These are phyloP conservation scores for Echria macrotheca DNA, from an alignment of 495 filamentous ascomycete species.

Conservation along the genomic window DNA sequence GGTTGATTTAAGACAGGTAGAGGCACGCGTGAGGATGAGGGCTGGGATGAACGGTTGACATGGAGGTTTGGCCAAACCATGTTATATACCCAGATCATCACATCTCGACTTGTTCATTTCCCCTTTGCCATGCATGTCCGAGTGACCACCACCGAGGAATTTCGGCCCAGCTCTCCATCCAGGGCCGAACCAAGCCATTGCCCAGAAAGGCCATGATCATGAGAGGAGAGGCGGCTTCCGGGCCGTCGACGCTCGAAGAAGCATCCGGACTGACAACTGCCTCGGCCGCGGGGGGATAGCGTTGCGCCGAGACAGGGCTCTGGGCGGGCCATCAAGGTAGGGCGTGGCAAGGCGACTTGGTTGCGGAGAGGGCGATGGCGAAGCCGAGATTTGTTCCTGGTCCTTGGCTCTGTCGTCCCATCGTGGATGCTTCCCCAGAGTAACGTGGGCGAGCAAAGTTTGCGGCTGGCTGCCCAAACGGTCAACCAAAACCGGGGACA, in stretches of 20 bases:
- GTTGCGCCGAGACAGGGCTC: constrained; percentile 6
- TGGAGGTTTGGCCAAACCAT: constrained; percentile 6
- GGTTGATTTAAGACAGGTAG: constrained; percentile 8
- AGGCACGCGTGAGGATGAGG: constrained; percentile 19
- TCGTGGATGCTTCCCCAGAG: background rate
- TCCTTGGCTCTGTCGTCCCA: background rate
- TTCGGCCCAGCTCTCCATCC: constrained; percentile 16
- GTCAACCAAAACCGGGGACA: constrained; percentile 13
- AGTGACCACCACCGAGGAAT: constrained; percentile 4
- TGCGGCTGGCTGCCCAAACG: constrained; percentile 21
- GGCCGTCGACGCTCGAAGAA: constrained; percentile 23
- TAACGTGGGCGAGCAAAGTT: background rate
- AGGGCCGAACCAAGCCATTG: background rate
- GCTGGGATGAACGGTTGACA: constrained; percentile 5
- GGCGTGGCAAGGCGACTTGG: background rate
- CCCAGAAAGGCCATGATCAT: no score
- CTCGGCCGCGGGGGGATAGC: constrained; percentile 17
- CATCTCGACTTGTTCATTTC: background rate
- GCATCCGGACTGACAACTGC: constrained; percentile 8
- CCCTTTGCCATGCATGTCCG: background rate
- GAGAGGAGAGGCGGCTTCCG: constrained; percentile 27
- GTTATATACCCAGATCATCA: constrained; percentile 21
- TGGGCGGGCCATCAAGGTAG: background rate
- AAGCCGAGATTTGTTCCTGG: background rate
- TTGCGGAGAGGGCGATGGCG: background rate